Base-by-base conservation (phyloP, 345 rosid genomes). In the Linum tenue region DNA sequence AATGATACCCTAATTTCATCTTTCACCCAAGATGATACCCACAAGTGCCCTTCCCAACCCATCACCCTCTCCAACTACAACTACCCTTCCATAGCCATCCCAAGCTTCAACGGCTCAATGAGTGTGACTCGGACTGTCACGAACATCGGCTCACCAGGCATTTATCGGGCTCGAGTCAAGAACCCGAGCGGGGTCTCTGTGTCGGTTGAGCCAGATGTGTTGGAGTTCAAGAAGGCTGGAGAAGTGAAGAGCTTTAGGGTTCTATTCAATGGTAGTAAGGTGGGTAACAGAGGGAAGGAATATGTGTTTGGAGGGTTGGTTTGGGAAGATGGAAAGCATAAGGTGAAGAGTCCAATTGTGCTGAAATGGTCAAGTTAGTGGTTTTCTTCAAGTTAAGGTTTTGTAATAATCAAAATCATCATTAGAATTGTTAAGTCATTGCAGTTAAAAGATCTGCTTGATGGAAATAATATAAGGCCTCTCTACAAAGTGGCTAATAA, bases 81-180 rank as follows among this genome's bases (percentile, higher is more conserved):
- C 63, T 75, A 75, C 17, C 78, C 78, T 58, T 63, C 75, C 6
- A 75, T 75, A 9, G 5, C 67, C 3, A 56, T 71, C 48, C 75
- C 75, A 2, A 67, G 39, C 1, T 63, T 75, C 35, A 59, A 37
- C 10, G 75, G 75, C 55, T 15, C 67, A 5, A n/a, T 67, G 7
- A 70, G 72, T 0, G 44, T 75, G 5, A 41, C 70, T 9, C 53
- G 78, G 38, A 70, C 39, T 31, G 68, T 75, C 5, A 75, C 67
- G 62, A 75, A 75, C 57, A 72, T 75, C 10, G 78, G 75, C 5
- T 31, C 67, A 43, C 60, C 69, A 1, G 55, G 72, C 2, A 59
- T 56, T 9, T 75, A 75, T 22, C 59, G 11, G n/a, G 69, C 37
- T 0, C 44, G 39, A 2, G 48, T 67, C 63, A 67, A 38, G 39